A percentile compares a stretch with the other conserved stretches of the same genome.
Evolutionary conservation across 192 early-diverging fungal species (phyloP).

Genomic region (Blastocladiella britannica): DNA sequence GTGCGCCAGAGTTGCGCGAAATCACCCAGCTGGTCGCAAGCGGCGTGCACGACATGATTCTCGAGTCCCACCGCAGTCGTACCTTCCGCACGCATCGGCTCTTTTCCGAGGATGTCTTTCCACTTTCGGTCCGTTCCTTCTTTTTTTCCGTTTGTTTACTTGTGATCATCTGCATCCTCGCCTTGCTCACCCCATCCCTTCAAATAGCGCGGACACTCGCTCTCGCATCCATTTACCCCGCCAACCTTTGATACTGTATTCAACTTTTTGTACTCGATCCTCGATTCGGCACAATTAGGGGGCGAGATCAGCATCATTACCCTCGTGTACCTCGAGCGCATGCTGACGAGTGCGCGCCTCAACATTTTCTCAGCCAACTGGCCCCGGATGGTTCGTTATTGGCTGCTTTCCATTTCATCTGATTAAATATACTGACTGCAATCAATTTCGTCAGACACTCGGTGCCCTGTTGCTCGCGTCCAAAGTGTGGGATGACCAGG

Average conservation of each 20-base stretch:
- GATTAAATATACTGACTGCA: constrained; percentile 21
- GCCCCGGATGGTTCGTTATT: constrained; percentile 13
- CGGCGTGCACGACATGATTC: constrained; percentile 10
- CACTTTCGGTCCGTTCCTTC: neutral
- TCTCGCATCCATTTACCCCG: constrained; percentile 6
- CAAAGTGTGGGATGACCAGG: constrained; percentile 75
- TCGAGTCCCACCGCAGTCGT: constrained; percentile 9
- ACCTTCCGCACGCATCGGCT: constrained; percentile 13
- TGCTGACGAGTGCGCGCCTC: constrained; percentile 36
- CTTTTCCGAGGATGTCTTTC: neutral
- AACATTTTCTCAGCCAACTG: constrained; percentile 31
- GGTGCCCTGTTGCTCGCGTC: constrained; percentile 48
- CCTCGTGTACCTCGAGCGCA: constrained; percentile 46
- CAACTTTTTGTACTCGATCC: constrained; percentile 40
- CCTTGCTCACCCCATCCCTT: no score
- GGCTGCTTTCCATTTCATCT: neutral
- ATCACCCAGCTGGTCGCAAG: constrained; percentile 3
- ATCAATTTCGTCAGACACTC: no score
- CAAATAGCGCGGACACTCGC: no score
- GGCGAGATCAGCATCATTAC: constrained; percentile 40
- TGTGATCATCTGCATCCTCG: constrained; percentile 11
- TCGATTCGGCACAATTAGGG: constrained; percentile 37
- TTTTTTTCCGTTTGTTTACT: constrained; percentile 4
- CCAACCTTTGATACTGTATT: constrained; percentile 27
- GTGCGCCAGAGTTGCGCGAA: neutral